Conservation (phyloP, 768 basidiomycete species). For the Termitomyces sp. region DNA sequence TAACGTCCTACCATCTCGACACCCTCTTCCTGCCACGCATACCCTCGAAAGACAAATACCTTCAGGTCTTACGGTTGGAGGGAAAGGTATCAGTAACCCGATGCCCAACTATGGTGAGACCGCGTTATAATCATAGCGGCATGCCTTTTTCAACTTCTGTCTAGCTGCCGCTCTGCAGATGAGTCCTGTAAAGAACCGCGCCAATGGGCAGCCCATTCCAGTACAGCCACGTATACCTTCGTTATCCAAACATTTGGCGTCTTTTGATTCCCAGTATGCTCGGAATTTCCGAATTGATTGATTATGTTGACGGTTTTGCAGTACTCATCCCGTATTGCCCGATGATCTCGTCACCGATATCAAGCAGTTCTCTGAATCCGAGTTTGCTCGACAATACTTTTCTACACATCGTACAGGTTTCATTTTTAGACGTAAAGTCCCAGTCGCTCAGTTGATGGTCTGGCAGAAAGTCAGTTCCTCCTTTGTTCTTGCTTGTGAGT, state of each 20-base stretch:
- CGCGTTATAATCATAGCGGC: not conserved
- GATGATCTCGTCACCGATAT: slow-evolving; percentile 80
- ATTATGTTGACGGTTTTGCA: slow-evolving; percentile 22
- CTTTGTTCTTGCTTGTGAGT: not conserved
- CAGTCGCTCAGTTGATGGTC: slow-evolving; percentile 81
- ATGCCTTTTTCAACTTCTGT: slow-evolving; percentile 3
- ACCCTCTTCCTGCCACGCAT: slow-evolving; percentile 35
- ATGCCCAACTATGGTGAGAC: slow-evolving; percentile 63
- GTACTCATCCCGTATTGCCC: slow-evolving; percentile 73
- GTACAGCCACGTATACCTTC: slow-evolving; percentile 35
- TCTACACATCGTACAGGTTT: slow-evolving; percentile 87
- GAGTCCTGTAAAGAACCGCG: slow-evolving; percentile 69
- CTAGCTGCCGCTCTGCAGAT: slow-evolving; percentile 65
- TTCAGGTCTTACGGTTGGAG: slow-evolving; percentile 42
- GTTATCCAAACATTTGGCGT: slow-evolving; percentile 23
- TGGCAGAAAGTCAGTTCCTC: slow-evolving; percentile 70
- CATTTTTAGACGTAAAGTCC: slow-evolving; percentile 76
- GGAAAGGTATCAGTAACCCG: slow-evolving; percentile 64
- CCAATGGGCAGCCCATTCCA: slow-evolving; percentile 55
- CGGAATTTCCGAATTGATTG: not conserved
- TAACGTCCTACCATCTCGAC: slow-evolving; percentile 32
- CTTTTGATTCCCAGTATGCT: slow-evolving; percentile 62
- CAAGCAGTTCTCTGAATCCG: slow-evolving; percentile 78
- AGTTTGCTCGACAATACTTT: slow-evolving; percentile 85
- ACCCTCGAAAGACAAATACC: slow-evolving; percentile 24